A percentile compares a stretch with the other conserved stretches of the same genome.
These are phyloP conservation scores for Sutorius eximius DNA, from an alignment of 1,284 basidiomycete species.

Conservation along the genomic window DNA sequence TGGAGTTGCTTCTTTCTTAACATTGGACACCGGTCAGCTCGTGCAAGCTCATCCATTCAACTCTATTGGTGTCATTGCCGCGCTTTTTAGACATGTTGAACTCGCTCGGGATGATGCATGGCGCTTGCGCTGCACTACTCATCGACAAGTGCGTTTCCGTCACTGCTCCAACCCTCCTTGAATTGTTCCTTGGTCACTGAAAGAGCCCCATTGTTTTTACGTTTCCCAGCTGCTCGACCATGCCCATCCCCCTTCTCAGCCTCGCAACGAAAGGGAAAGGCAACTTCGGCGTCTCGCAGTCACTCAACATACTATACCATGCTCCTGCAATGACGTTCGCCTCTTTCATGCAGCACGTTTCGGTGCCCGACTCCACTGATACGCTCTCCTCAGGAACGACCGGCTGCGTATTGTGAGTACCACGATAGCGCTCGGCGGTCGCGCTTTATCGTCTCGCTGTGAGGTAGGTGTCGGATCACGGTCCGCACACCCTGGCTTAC, in stretches of 20 bases:
- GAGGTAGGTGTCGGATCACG: constrained; percentile 18
- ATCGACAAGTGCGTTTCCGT: constrained; percentile 44
- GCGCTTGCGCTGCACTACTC: constrained; percentile 46
- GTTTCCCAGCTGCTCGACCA: constrained; percentile 37
- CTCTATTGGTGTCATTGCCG: background rate
- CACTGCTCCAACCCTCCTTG: background rate
- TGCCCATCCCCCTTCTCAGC: constrained; percentile 34
- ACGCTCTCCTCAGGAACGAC: constrained; percentile 21
- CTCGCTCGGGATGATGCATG: constrained; percentile 40
- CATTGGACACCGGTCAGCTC: background rate
- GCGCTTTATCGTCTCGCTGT: constrained; percentile 29
- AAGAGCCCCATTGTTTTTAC: background rate
- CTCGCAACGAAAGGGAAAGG: constrained; percentile 22
- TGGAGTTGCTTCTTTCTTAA: no score
- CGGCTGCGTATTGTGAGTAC: constrained; percentile 31
- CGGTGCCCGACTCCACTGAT: background rate
- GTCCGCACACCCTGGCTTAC: background rate
- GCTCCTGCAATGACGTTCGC: constrained; percentile 40
- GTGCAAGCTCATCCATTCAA: background rate
- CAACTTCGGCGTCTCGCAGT: constrained; percentile 39
- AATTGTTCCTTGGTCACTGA: background rate
- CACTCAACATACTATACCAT: constrained; percentile 42
- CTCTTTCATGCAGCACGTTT: background rate
- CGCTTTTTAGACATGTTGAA: constrained; percentile 46
- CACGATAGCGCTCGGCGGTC: constrained; percentile 30